Evolutionary conservation across 345 rosid genomes (phyloP).

Genomic region (Citrus mangshanensis): DNA sequence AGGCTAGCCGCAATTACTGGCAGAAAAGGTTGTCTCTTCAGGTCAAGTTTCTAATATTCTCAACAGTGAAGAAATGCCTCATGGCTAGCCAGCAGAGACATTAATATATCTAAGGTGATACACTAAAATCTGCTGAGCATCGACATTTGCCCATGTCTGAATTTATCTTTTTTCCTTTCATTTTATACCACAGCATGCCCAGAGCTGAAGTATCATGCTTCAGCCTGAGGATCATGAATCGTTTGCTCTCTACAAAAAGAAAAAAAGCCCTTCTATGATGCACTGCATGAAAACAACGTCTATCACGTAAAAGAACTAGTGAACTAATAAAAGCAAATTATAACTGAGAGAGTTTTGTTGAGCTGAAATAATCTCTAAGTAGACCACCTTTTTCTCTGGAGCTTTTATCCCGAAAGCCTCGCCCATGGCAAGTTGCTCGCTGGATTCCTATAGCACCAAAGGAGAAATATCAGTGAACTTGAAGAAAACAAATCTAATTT

Average conservation of each 20-base stretch:
- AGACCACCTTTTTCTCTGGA: slow-evolving; percentile 75
- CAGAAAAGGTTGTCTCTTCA: background rate
- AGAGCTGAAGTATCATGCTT: background rate
- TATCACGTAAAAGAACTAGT: background rate
- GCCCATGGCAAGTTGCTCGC: slow-evolving; percentile 90
- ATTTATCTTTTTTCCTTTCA: background rate
- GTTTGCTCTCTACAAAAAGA: background rate
- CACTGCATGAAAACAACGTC: background rate
- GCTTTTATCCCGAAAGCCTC: slow-evolving; percentile 91
- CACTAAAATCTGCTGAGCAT: background rate
- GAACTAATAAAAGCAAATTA: slow-evolving; percentile 7
- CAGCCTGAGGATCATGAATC: background rate
- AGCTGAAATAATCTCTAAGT: background rate
- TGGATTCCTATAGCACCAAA: slow-evolving; percentile 65
- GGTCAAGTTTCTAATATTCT: background rate
- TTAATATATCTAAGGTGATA: background rate
- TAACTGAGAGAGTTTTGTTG: background rate
- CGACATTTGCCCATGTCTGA: background rate
- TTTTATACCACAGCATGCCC: background rate
- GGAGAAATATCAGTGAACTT: background rate
- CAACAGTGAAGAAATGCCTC: slow-evolving; percentile 1
- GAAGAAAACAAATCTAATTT: background rate
- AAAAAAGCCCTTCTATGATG: background rate
- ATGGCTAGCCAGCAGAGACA: background rate
- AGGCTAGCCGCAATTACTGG: background rate